Base-by-base conservation (phyloP, 2,329 filamentous ascomycete genomes). In the Parasarocladium wereldwijsianum region DNA sequence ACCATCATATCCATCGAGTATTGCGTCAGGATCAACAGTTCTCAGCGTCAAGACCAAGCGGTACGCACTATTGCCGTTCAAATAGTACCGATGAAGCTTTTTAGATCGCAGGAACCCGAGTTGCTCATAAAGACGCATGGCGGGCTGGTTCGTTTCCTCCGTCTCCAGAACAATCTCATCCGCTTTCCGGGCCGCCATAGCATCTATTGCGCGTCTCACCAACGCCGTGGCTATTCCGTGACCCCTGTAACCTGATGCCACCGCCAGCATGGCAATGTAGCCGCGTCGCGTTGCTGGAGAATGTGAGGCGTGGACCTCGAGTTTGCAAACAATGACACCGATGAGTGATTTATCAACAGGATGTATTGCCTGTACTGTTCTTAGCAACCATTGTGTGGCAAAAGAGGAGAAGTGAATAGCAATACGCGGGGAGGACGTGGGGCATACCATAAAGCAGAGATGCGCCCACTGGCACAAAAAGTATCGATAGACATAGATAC, bases 201-300 rank as follows among this genome's bases (percentile, higher is more conserved):
- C 78, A 42, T 93, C 84, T 38, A 98, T 86, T 13, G 86, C 85
- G 62, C 74, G 76, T 38, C 77, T 72, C n/a, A 98, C 90, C 8
- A 98, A 65, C 23, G 76, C 75, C 0, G 85, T 93, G 2, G 81
- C 90, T 35, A 98, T 85, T 2, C 90, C 87, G 38, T 76, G 71
- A 5, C 86, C 85, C 14, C 90, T 76, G 45, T 83, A 78, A 16
- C 74, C 61, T 22, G 83, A 73, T 24, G 76, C 72, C 5, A 93
- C 86, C n/a, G 90, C 90, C 24, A 98, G 67, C 90, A 98, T 98
- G 46, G 90, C 90, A 42, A 98, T 96, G 57, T 98, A 98, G 34
- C 90, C 90, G 38, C 90, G 73, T 39, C 85, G 64, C 0, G 73
- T 76, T 2, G 70, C 58, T 1, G 69, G 60, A 2, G 85, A 86